phyloP scores from a whole-genome alignment of 257 asterid species.

The Salvia hispanica region DNA sequence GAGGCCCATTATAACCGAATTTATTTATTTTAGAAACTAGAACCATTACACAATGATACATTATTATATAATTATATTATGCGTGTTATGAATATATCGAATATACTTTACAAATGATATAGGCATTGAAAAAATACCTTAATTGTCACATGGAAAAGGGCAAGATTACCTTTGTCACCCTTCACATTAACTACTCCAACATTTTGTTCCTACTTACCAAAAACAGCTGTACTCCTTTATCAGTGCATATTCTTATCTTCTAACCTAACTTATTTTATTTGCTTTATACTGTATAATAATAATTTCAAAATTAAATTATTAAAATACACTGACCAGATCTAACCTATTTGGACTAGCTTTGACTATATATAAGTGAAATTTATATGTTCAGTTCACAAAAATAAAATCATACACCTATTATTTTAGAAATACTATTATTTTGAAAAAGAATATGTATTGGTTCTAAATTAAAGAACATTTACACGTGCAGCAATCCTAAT shows the following conservation, averaged over 20 bases:
- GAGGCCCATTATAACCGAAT: too few relatives aligned
- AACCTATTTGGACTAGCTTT: not conserved
- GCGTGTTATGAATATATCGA: too few relatives aligned
- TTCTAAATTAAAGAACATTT: too few relatives aligned
- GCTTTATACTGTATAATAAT: not conserved
- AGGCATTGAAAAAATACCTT: conserved; percentile 31
- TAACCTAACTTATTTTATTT: not conserved
- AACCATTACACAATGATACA: too few relatives aligned
- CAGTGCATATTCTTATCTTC: conserved; percentile 7
- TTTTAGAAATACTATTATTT: not conserved
- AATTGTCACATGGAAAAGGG: conserved; percentile 32
- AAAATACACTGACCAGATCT: not conserved
- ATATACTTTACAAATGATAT: conserved; percentile 4
- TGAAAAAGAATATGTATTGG: not conserved
- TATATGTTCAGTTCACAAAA: not conserved
- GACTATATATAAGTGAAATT: not conserved
- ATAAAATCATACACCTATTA: not conserved
- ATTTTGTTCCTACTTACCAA: conserved; percentile 5
- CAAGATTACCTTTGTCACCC: conserved; percentile 13
- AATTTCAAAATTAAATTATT: not conserved
- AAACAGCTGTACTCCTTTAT: conserved; percentile 30
- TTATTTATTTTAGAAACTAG: too few relatives aligned
- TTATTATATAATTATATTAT: too few relatives aligned
- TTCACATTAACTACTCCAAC: conserved; percentile 27
- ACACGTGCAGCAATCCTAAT: too few relatives aligned